Conservation (phyloP, 495 filamentous ascomycete species). For the Neurospora sp. region DNA sequence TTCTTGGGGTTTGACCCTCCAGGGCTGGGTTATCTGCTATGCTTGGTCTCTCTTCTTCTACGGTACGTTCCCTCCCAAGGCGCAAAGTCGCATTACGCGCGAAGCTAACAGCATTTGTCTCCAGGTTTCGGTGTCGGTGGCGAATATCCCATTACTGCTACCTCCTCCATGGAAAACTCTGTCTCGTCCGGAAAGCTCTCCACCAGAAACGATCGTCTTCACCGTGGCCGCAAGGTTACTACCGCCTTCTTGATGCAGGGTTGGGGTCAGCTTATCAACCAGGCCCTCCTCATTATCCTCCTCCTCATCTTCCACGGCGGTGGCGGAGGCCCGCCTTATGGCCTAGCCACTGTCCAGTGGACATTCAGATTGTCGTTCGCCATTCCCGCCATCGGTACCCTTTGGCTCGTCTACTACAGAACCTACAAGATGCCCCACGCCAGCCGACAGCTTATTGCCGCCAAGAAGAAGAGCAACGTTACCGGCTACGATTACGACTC, state of each 20-base stretch:
- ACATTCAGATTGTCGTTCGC: constrained; percentile 79
- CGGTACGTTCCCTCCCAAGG: constrained; percentile 28
- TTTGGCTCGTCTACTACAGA: constrained; percentile 91
- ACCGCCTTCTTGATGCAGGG: constrained; percentile 94
- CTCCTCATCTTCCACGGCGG: constrained; percentile 74
- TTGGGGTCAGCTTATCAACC: constrained; percentile 91
- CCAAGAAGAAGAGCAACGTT: constrained; percentile 75
- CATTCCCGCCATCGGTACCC: constrained; percentile 72
- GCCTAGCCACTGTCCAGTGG: constrained; percentile 60
- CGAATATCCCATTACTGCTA: constrained; percentile 92
- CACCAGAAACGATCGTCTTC: constrained; percentile 78
- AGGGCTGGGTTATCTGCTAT: constrained; percentile 92
- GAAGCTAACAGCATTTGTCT: constrained; percentile 2
- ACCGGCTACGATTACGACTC: constrained; percentile 84
- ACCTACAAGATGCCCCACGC: constrained; percentile 73
- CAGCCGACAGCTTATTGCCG: constrained; percentile 57
- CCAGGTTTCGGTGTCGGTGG: constrained; percentile 75
- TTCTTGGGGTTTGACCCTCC: constrained; percentile 70
- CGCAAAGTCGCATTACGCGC: not conserved
- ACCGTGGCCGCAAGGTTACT: constrained; percentile 87
- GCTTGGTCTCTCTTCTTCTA: constrained; percentile 87
- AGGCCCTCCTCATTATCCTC: constrained; percentile 69
- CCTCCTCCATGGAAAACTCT: constrained; percentile 89
- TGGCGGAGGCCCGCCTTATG: constrained; percentile 63
- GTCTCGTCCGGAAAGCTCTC: constrained; percentile 76